Conservation (phyloP, 2,329 filamentous ascomycete species). For the Fonsecaea erecta region DNA sequence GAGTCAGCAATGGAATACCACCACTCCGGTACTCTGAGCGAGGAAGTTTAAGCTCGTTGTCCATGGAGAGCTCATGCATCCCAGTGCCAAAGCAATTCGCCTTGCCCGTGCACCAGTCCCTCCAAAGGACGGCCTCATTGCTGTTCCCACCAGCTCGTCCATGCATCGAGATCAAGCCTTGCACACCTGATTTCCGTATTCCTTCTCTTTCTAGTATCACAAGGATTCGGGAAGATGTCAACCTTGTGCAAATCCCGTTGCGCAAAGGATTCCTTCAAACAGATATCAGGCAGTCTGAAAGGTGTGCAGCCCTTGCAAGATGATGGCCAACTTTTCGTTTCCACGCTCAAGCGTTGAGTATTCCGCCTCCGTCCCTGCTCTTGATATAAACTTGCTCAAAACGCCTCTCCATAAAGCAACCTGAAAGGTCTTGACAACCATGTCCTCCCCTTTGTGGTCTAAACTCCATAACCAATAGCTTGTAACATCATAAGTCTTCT, state of each 20-base stretch:
- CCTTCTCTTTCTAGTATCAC: not conserved
- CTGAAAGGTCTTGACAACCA: not conserved
- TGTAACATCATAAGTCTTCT: conserved; percentile 15
- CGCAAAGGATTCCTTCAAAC: not conserved
- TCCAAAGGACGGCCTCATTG: not conserved
- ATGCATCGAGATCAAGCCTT: not conserved
- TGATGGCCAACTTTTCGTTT: not conserved
- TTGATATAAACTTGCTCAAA: not conserved
- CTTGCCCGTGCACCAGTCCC: not conserved
- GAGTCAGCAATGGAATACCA: not conserved
- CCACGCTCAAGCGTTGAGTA: not conserved
- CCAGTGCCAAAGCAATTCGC: not conserved
- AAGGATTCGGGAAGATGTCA: not conserved
- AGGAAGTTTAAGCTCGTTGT: not conserved
- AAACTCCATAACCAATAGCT: conserved; percentile 3
- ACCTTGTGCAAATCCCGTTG: not conserved
- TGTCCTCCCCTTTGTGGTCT: not conserved
- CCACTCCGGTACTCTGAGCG: not conserved
- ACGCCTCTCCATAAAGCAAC: not conserved
- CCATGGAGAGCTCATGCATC: not conserved
- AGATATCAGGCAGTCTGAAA: not conserved
- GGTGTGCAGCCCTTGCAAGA: not conserved
- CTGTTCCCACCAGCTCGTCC: not conserved
- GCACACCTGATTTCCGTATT: not conserved
- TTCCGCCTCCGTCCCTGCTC: not conserved